phyloP scores from a whole-genome alignment of 345 rosid genomes.

The Nasturtium officinale region DNA sequence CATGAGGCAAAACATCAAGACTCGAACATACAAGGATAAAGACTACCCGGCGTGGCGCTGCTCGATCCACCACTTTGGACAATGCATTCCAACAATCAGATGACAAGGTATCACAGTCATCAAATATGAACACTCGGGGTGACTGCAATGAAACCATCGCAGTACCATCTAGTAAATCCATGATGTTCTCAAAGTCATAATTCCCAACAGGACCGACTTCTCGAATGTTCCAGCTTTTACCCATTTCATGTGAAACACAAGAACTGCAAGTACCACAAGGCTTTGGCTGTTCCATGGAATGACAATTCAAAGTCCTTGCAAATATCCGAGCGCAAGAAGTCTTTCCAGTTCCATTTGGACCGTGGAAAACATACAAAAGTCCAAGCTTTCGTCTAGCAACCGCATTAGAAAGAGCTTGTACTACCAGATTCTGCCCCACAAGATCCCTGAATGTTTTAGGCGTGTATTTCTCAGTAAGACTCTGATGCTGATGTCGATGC shows the following conservation, averaged over 20 bases:
- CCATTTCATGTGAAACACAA: slow-evolving; percentile 72
- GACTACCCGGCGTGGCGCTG: slow-evolving; percentile 76
- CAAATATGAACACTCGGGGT: slow-evolving; percentile 80
- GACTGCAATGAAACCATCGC: slow-evolving; percentile 48
- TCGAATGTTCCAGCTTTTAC: slow-evolving; percentile 71
- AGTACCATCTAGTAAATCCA: slow-evolving; percentile 72
- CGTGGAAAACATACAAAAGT: slow-evolving; percentile 84
- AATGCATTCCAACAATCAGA: slow-evolving; percentile 81
- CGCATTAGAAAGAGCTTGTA: slow-evolving; percentile 94
- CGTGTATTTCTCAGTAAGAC: slow-evolving; percentile 79
- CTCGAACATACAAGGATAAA: slow-evolving; percentile 87
- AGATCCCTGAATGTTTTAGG: slow-evolving; percentile 84
- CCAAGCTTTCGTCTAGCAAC: slow-evolving; percentile 75
- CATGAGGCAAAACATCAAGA: slow-evolving; percentile 91
- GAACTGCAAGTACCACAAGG: slow-evolving; percentile 87
- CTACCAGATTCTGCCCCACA: slow-evolving; percentile 86
- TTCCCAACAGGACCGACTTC: slow-evolving; percentile 90
- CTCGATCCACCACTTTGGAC: slow-evolving; percentile 81
- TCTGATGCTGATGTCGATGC: slow-evolving; percentile 55
- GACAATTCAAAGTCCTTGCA: slow-evolving; percentile 91
- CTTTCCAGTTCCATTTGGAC: slow-evolving; percentile 98
- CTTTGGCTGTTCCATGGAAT: slow-evolving; percentile 68
- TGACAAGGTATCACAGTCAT: slow-evolving; percentile 84
- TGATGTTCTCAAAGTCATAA: slow-evolving; percentile 69
- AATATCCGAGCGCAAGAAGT: slow-evolving; percentile 95